Evolutionary conservation across 2,329 filamentous ascomycete species (phyloP).

Genomic region (Tricladium varicosporioides): DNA sequence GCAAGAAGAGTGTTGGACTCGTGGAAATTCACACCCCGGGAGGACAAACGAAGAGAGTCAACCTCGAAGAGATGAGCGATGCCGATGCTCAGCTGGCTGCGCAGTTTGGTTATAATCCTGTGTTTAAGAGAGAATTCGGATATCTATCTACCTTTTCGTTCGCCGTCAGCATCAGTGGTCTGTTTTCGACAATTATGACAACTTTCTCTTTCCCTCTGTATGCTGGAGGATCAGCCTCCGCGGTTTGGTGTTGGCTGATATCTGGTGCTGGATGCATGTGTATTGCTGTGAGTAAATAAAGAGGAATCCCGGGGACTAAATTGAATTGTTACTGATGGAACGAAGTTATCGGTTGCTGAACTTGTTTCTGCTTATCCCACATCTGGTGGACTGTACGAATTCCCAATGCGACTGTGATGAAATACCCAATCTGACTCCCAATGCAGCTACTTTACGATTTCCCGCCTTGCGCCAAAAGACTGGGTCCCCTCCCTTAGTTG

Average conservation of each 20-base stretch:
- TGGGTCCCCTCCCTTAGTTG: conserved; percentile 50
- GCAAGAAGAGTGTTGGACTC: conserved; percentile 19
- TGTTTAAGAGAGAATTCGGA: conserved; percentile 58
- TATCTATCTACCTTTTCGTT: conserved; percentile 60
- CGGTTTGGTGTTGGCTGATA: conserved; percentile 58
- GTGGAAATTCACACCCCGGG: conserved; percentile 21
- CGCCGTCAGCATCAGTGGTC: conserved; percentile 54
- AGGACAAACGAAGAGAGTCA: conserved; percentile 19
- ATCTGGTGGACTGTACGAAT: conserved; percentile 43
- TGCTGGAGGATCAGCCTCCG: conserved; percentile 52
- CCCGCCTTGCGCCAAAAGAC: conserved; percentile 47
- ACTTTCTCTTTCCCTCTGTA: conserved; percentile 53
- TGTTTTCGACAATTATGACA: conserved; percentile 54
- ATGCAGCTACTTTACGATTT: conserved; percentile 52
- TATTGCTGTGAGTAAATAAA: conserved; percentile 39
- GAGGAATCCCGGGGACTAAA: not conserved
- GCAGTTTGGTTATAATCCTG: conserved; percentile 38
- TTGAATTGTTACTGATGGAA: conserved; percentile 1
- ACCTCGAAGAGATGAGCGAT: conserved; percentile 25
- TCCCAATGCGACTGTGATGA: not conserved
- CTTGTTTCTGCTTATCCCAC: conserved; percentile 58
- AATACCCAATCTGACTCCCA: conserved; percentile 17
- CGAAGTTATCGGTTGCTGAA: conserved; percentile 49
- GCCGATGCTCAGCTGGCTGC: conserved; percentile 34
- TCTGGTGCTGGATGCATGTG: conserved; percentile 56